phyloP scores from a whole-genome alignment of 2,329 filamentous ascomycete genomes.

The Mollisia scopiformis region DNA sequence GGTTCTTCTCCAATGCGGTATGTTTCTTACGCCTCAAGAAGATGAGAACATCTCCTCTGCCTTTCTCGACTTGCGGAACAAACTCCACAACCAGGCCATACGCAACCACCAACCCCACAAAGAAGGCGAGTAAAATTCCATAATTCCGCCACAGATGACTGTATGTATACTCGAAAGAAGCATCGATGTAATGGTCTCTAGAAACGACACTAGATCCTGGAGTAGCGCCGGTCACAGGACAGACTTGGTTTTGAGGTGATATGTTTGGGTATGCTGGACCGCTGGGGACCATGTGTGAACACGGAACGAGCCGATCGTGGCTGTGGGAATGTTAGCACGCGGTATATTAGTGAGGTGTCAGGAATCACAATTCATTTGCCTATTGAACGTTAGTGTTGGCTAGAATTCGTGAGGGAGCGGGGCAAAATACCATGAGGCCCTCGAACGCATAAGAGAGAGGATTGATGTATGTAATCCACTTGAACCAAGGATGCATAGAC shows the following conservation, averaged over 20 bases:
- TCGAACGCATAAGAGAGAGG: slow-evolving; percentile 80
- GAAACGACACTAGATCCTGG: slow-evolving; percentile 52
- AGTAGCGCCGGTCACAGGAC: slow-evolving; percentile 46
- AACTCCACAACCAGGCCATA: slow-evolving; percentile 68
- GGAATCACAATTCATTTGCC: not conserved
- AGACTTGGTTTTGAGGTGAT: not conserved
- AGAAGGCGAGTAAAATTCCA: slow-evolving; percentile 68
- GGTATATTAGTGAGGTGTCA: no score
- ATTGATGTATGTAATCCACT: slow-evolving; percentile 78
- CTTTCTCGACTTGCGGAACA: slow-evolving; percentile 62
- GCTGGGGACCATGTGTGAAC: not conserved
- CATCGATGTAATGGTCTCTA: slow-evolving; percentile 59
- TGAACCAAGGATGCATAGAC: slow-evolving; percentile 78
- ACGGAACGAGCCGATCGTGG: not conserved
- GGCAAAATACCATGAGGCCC: slow-evolving; percentile 63
- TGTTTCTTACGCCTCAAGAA: slow-evolving; percentile 65
- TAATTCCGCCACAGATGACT: slow-evolving; percentile 69
- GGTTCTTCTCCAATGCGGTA: slow-evolving; percentile 26
- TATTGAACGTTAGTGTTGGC: not conserved
- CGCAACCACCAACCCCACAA: slow-evolving; percentile 58
- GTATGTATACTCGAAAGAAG: slow-evolving; percentile 58
- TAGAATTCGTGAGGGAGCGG: not conserved
- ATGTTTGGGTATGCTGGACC: not conserved
- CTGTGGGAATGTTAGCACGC: not conserved
- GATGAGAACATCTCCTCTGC: slow-evolving; percentile 74